Evolutionary conservation across 768 basidiomycete species (phyloP), one percentile per base, ranked within the genome.

Genomic region (Leucosporidium scottii): DNA sequence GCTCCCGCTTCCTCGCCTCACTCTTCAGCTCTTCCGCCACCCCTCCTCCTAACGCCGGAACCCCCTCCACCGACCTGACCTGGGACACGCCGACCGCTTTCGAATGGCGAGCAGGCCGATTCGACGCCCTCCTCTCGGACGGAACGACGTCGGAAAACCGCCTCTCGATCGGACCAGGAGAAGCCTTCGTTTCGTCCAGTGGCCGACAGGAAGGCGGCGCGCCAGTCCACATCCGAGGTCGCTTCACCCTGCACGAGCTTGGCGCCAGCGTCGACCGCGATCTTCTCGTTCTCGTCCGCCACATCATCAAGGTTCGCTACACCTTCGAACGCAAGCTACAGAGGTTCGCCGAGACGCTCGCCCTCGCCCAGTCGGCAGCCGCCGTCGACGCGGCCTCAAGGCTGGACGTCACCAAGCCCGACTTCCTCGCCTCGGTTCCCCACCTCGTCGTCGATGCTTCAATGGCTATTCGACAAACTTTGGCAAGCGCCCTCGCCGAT

Each of bases 211-310:
- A 10, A 4, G 27, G 20, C 1, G 44, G n/a, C 2, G 36, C 34
- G 12, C 58, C 59, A 21, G 20, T 65, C 4, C 47, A 39, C 21
- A 25, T 61, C 20, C 65, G 61, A 18, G 59, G 53, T 12, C 25
- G 48, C 23, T 28, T 34, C 17, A 66, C 59, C 18, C 48, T 61
- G 44, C 44, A 57, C 13, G 31, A 30, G 17, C 25, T 68, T 20
- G 59, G 31, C 1, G 59, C 65, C n/a, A 28, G 34, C 25, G 57
- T 71, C 47, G 67, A 68, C 7, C 73, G 66, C 15, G 64, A 65
- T 25, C 60, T 73, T 4, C 69, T 68, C 12, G 51, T 58, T n/a
- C 64, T 73, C 61, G 51, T 71, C 4, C 63, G 67, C 17, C 73
- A 73, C 67, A 69, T 73, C 54, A 34, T 68, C 50, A 49, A 28